Conservation (phyloP, 2,329 filamentous ascomycete species). For the Trichoderma brevicompactum region DNA sequence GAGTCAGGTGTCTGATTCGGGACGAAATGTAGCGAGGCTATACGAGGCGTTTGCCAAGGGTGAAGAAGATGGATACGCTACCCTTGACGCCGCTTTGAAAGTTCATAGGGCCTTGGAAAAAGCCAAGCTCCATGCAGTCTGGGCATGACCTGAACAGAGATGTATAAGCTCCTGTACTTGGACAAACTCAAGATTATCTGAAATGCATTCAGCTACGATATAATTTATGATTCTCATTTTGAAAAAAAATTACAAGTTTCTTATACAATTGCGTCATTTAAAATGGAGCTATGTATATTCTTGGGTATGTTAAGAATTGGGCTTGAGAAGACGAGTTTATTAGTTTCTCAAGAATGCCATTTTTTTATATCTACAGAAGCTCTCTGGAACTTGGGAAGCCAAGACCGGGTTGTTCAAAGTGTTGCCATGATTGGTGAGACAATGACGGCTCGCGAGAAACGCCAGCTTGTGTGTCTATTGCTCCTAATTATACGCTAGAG, state of each 20-base stretch:
- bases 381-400: no score
- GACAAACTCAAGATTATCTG: not conserved
- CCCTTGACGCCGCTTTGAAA: constrained; percentile 9
- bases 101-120: constrained; percentile 14
- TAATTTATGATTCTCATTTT: not conserved
- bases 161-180: not conserved
- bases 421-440: no score
- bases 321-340: not conserved
- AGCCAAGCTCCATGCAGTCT: constrained; percentile 2
- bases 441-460: no score
- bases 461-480: no score
- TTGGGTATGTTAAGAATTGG: not conserved
- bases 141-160: not conserved
- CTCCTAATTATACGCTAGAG: no score
- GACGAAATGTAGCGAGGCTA: constrained; percentile 14
- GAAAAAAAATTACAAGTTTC: not conserved
- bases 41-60: constrained; percentile 14
- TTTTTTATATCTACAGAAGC: not conserved
- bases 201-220: not conserved
- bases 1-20: constrained; percentile 9
- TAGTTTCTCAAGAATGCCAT: not conserved
- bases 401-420: no score
- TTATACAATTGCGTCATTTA: not conserved
- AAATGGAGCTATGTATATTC: not conserved
- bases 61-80: constrained; percentile 16